Evolutionary conservation across 106 monocot genomes (phyloP).

Genomic region (Dendrobium huoshanense): DNA sequence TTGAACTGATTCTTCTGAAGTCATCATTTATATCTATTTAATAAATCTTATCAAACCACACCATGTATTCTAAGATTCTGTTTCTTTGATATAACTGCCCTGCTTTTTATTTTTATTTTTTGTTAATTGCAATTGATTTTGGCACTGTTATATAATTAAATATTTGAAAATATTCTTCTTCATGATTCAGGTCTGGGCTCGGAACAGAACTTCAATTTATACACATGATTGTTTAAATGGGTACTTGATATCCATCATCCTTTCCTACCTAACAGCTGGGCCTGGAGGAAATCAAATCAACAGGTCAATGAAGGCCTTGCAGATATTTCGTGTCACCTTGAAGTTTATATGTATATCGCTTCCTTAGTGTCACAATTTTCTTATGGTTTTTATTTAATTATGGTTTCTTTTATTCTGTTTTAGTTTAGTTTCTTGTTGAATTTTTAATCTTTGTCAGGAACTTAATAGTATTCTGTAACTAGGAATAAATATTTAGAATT

Average conservation of each 20-base stretch:
- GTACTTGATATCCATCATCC: slow-evolving; percentile 61
- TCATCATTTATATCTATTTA: background rate
- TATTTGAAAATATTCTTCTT: background rate
- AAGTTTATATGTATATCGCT: slow-evolving; percentile 59
- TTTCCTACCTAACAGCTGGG: slow-evolving; percentile 51
- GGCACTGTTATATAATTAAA: background rate
- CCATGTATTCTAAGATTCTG: background rate
- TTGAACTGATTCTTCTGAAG: background rate
- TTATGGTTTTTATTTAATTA: background rate
- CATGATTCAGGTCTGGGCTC: slow-evolving; percentile 73
- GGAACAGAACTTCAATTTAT: slow-evolving; percentile 75
- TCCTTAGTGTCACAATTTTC: background rate
- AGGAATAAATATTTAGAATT: background rate
- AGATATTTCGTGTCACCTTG: slow-evolving; percentile 77
- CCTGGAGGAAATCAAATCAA: slow-evolving; percentile 55
- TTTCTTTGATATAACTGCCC: background rate
- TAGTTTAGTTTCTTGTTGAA: background rate
- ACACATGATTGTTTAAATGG: slow-evolving; percentile 86
- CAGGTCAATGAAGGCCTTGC: slow-evolving; percentile 63
- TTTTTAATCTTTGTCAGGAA: background rate
- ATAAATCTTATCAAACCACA: slow-evolving; percentile 3
- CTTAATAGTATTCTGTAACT: background rate
- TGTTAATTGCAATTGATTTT: background rate
- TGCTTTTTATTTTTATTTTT: background rate
- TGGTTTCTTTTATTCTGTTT: background rate